Percentiles rank a stretch among this genome's conserved stretches.
These are phyloP conservation scores for Pythium sukuiense DNA, from an alignment of 352 stramenopile species.

Conservation along the genomic window DNA sequence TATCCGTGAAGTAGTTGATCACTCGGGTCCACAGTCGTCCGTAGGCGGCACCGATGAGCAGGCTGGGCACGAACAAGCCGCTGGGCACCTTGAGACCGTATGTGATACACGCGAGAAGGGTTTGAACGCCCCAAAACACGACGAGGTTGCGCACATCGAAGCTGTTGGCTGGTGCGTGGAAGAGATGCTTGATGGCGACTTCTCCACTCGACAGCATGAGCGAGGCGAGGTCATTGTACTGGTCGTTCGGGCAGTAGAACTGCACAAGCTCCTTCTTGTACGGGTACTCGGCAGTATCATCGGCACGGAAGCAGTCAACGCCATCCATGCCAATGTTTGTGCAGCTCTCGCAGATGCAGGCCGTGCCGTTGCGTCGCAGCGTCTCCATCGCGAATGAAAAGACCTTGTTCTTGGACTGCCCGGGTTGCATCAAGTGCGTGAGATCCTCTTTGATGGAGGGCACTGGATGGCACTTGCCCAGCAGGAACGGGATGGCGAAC, in stretches of 20 bases:
- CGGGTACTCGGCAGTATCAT: slow-evolving; percentile 71
- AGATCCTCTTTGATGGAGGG: slow-evolving; percentile 59
- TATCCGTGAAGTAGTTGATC: slow-evolving; percentile 75
- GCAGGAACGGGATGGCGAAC: slow-evolving; percentile 61
- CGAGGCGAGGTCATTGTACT: slow-evolving; percentile 98
- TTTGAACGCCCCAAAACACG: slow-evolving; percentile 74
- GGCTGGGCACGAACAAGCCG: slow-evolving; percentile 95
- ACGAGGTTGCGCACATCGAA: slow-evolving; percentile 78
- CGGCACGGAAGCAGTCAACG: slow-evolving; percentile 60
- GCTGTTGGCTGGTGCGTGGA: slow-evolving; percentile 85
- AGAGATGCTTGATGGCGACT: slow-evolving; percentile 94
- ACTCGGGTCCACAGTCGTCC: slow-evolving; percentile 87
- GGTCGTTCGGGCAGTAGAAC: slow-evolving; percentile 93
- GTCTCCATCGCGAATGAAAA: slow-evolving; percentile 76
- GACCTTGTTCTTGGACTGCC: slow-evolving; percentile 43
- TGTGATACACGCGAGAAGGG: slow-evolving; percentile 88
- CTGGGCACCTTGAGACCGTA: slow-evolving; percentile 96
- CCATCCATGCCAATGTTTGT: slow-evolving; percentile 44
- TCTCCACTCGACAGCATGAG: slow-evolving; percentile 95
- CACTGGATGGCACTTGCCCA: slow-evolving; percentile 65
- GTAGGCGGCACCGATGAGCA: slow-evolving; percentile 95
- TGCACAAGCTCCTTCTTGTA: slow-evolving; percentile 90
- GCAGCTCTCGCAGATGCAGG: slow-evolving; percentile 76
- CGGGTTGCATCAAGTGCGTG: slow-evolving; percentile 44
- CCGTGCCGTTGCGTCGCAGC: slow-evolving; percentile 59